Evolutionary conservation across 345 rosid species (phyloP).

Genomic region (Capsella bursapastoris): DNA sequence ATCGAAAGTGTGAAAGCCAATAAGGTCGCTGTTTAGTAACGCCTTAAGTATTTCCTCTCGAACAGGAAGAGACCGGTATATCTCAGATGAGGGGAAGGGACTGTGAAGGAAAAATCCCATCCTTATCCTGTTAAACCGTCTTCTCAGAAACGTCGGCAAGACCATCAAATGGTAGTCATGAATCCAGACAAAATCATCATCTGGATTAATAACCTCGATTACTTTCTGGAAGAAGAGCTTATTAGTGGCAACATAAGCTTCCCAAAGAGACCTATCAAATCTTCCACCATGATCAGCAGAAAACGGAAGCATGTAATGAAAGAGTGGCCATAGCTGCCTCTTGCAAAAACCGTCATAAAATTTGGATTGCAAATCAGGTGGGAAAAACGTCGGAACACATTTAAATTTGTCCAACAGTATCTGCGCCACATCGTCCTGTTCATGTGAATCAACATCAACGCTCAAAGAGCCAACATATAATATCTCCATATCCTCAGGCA

Average conservation of each 20-base stretch:
- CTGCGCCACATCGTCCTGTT: conserved; percentile 51
- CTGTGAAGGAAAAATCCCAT: conserved; percentile 51
- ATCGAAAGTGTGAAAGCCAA: conserved; percentile 68
- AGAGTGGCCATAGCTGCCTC: conserved; percentile 49
- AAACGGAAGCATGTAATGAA: conserved; percentile 50
- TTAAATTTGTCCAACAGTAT: conserved; percentile 46
- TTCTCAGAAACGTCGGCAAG: conserved; percentile 46
- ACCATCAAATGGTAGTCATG: conserved; percentile 54
- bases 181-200: conserved; percentile 51
- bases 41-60: conserved; percentile 51
- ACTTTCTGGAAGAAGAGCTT: conserved; percentile 50
- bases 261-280: conserved; percentile 52
- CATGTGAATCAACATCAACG: conserved; percentile 43
- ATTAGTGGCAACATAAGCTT: conserved; percentile 46
- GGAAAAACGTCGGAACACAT: conserved; percentile 48
- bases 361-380: conserved; percentile 45
- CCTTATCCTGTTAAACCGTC: conserved; percentile 48
- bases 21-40: conserved; percentile 47
- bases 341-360: conserved; percentile 49
- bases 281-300: conserved; percentile 51
- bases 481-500: conserved; percentile 52
- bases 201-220: conserved; percentile 47
- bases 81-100: conserved; percentile 50
- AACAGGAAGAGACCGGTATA: conserved; percentile 49
- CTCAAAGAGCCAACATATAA: conserved; percentile 49